These are phyloP conservation scores for Saccharomyces hybrid DNA, from an alignment of 1,139 yeast species.

Conservation along the genomic window DNA sequence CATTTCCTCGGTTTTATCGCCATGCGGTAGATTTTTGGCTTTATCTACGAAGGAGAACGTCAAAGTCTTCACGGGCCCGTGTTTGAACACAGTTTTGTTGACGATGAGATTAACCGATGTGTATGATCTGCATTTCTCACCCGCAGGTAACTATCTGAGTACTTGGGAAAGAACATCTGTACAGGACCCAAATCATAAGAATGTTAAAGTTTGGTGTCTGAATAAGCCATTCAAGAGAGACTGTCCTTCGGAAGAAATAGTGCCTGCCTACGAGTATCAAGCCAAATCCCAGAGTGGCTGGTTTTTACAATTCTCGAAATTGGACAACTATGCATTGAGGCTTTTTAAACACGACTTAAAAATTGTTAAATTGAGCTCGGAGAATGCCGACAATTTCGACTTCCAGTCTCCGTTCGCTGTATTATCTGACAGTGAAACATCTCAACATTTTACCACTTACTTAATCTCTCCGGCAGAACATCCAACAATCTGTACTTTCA, in stretches of 20 bases:
- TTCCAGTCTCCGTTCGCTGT: constrained; percentile 56
- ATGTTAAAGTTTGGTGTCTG: constrained; percentile 68
- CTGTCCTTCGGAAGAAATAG: constrained; percentile 30
- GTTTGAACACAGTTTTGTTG: constrained; percentile 38
- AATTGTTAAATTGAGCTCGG: constrained; percentile 54
- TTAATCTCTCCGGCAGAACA: constrained; percentile 81
- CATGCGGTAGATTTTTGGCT: constrained; percentile 51
- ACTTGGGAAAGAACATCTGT: constrained; percentile 89
- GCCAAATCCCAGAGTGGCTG: constrained; percentile 85
- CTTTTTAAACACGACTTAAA: constrained; percentile 27
- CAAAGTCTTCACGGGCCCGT: constrained; percentile 51
- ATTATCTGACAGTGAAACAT: constrained; percentile 45
- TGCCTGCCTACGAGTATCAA: constrained; percentile 57
- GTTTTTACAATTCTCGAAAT: constrained; percentile 36
- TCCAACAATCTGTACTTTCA: constrained; percentile 86
- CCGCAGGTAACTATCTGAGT: constrained; percentile 74
- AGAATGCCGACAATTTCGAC: constrained; percentile 35
- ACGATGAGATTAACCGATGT: constrained; percentile 52
- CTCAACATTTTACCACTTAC: constrained; percentile 45
- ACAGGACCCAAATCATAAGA: constrained; percentile 55
- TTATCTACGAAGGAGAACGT: constrained; percentile 50
- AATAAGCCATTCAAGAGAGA: constrained; percentile 25
- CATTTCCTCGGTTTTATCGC: constrained; percentile 40
- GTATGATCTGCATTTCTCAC: constrained; percentile 79
- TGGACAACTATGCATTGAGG: constrained; percentile 30